Evolutionary conservation across 2,329 filamentous ascomycete genomes (phyloP), one percentile per base, ranked within the genome.

Genomic region (Ophiocordyceps camponoti-leonardi): DNA sequence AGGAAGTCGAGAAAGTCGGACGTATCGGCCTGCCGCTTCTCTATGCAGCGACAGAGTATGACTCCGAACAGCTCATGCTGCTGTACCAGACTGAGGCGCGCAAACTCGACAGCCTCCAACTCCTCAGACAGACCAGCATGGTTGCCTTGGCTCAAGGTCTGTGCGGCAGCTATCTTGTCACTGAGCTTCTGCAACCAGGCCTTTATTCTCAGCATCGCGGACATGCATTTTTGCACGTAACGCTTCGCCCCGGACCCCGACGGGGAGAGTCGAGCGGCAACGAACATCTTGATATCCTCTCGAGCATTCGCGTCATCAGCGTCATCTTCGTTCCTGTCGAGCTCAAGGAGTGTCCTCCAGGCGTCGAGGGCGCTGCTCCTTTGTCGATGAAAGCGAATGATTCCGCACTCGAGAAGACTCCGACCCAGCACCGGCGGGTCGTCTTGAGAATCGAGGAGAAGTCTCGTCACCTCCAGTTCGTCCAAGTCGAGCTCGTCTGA

Each of bases 401-500:
- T 76, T 48, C 83, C 83, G 53, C 83, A 82, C 59, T 88, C 80
- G 46, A 86, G 71, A 48, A 85, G 71, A 3, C 85, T 73, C 22
- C 85, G 77, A 49, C 86, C 86, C 6, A 87, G 69, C 16, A 75
- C 68, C 41, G 75, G 69, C 16, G 78, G 71, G 53, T 88, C 81
- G 35, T 78, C 73, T 57, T 85, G 75, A 18, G 84, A 79, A 46
- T 81, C 79, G 44, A 93, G 67, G 47, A 94, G 77, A 44, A 92
- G 74, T 52, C 75, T 73, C 11, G 86, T 84, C 18, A 90, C 83
- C 54, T 92, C 77, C 47, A 94, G 60, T 63, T 98, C 93, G 63
- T 98, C 88, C 45, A 98, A 71, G 55, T 94, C 81, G 49, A 95
- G 71, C 53, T 86, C 85, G 61, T 96, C 88, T 46, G 90, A 84